A percentile compares a stretch with the other conserved stretches of the same genome.
These are phyloP conservation scores for Zygoascus biomembranicola DNA, from an alignment of 805 yeast species.

Conservation along the genomic window DNA sequence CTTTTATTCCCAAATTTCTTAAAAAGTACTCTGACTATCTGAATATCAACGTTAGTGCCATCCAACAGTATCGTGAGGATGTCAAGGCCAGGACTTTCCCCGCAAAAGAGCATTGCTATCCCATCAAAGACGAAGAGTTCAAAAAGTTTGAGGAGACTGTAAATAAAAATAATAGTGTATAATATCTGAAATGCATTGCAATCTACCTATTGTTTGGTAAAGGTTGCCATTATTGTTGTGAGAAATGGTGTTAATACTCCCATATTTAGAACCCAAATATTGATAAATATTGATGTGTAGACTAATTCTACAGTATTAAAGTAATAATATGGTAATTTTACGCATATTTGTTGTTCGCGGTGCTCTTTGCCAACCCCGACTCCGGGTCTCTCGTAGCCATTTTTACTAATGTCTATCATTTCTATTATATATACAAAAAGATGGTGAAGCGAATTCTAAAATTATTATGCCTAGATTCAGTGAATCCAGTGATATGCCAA, in stretches of 20 bases:
- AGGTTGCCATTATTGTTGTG: too few species aligned
- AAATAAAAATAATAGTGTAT: neutral
- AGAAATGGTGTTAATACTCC: too few species aligned
- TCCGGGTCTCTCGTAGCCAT: too few species aligned
- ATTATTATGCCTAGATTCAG: neutral
- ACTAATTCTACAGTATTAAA: too few species aligned
- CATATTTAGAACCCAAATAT: neutral
- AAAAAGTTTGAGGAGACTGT: slow-evolving; percentile 31
- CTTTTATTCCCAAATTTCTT: slow-evolving; percentile 61
- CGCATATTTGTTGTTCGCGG: too few species aligned
- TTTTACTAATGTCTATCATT: too few species aligned
- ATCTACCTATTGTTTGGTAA: too few species aligned
- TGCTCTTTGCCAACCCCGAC: too few species aligned
- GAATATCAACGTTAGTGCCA: slow-evolving; percentile 41
- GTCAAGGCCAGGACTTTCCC: slow-evolving; percentile 57
- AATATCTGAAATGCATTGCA: too few species aligned
- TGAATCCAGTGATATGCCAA: neutral
- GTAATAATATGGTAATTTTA: too few species aligned
- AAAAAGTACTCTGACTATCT: slow-evolving; percentile 54
- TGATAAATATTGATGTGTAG: neutral
- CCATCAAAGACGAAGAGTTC: slow-evolving; percentile 57
- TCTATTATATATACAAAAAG: too few species aligned
- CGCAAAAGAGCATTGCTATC: slow-evolving; percentile 53
- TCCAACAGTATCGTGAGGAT: slow-evolving; percentile 49
- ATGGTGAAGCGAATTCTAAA: too few species aligned